A percentile compares a stretch with the other conserved stretches of the same genome.
These are phyloP conservation scores for Cladobotryum protrusum DNA, from an alignment of 2,329 filamentous ascomycete species.

Conservation along the genomic window DNA sequence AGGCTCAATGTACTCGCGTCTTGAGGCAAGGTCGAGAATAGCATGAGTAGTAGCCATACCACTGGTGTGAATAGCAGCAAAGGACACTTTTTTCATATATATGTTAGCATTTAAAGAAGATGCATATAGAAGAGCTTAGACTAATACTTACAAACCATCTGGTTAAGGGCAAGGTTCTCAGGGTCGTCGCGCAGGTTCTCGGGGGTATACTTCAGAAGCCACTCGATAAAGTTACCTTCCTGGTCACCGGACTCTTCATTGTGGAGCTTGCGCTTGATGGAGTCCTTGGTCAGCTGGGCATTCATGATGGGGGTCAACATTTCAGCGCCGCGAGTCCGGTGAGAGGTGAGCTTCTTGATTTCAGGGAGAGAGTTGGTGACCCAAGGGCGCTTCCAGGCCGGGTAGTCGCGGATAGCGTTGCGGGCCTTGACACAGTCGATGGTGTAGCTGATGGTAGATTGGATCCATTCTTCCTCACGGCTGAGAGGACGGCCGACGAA, in stretches of 20 bases:
- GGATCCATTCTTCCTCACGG: conserved; percentile 49
- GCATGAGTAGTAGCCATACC: conserved; percentile 17
- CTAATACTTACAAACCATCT: conserved; percentile 13
- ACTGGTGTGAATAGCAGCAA: conserved; percentile 39
- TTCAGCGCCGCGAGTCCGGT: conserved; percentile 24
- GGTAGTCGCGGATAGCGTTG: conserved; percentile 44
- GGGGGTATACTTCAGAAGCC: no score
- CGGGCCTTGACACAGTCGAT: conserved; percentile 39
- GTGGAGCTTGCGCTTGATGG: no score
- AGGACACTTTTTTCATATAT: conserved; percentile 18
- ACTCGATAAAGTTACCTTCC: no score
- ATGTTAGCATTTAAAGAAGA: conserved; percentile 37
- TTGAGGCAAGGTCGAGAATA: conserved; percentile 43
- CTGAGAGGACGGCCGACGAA: conserved; percentile 47
- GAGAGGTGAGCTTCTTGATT: conserved; percentile 36
- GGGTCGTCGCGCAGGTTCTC: neutral
- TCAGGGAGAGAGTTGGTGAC: conserved; percentile 42
- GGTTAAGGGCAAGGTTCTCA: neutral
- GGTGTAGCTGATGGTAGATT: conserved; percentile 44
- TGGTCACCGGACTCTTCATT: no score
- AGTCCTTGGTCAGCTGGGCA: no score
- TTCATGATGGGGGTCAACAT: no score
- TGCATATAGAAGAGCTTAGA: conserved; percentile 13
- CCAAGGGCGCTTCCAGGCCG: conserved; percentile 40
- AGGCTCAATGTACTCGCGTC: conserved; percentile 29